Evolutionary conservation across 345 rosid species (phyloP).

Genomic region (Durio zibethinus): DNA sequence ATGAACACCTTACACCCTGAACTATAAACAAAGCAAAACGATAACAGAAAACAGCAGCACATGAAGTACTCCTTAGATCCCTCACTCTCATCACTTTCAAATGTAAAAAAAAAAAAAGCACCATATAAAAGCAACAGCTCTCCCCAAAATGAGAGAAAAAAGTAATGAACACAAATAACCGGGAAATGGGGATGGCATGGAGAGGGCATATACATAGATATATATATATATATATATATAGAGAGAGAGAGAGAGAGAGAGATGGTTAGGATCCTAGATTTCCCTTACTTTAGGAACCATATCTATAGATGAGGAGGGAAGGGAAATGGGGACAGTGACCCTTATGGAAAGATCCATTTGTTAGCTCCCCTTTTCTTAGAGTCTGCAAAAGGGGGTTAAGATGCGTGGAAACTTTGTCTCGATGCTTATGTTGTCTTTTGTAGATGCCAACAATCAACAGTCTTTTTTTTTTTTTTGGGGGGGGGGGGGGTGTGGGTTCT

Average conservation of each 20-base stretch:
- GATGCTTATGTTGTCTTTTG: constrained; percentile 17
- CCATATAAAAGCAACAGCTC: constrained; percentile 14
- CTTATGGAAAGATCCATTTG: constrained; percentile 34
- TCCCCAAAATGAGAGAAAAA: constrained; percentile 8
- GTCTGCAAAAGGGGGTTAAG: constrained; percentile 30
- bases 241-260: constrained; percentile 19
- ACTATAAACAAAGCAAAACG: background rate
- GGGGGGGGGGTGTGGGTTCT: background rate
- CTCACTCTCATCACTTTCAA: constrained; percentile 45
- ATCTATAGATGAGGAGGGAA: no score
- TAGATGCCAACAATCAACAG: constrained; percentile 9
- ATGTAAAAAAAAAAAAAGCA: constrained; percentile 30
- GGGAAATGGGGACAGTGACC: constrained; percentile 24
- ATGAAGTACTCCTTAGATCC: constrained; percentile 48
- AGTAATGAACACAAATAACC: background rate
- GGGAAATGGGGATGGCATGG: background rate
- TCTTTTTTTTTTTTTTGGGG: background rate
- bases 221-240: background rate
- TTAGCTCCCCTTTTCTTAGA: constrained; percentile 28
- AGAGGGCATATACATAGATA: background rate
- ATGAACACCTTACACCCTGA: background rate
- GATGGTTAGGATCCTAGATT: constrained; percentile 21
- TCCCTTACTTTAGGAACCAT: no score
- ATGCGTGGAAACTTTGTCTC: constrained; percentile 23
- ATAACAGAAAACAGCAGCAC: constrained; percentile 17